Percentiles rank a stretch among this genome's conserved stretches.
These are phyloP conservation scores for Claviceps paspali DNA, from an alignment of 2,329 filamentous ascomycete genomes.

Conservation along the genomic window DNA sequence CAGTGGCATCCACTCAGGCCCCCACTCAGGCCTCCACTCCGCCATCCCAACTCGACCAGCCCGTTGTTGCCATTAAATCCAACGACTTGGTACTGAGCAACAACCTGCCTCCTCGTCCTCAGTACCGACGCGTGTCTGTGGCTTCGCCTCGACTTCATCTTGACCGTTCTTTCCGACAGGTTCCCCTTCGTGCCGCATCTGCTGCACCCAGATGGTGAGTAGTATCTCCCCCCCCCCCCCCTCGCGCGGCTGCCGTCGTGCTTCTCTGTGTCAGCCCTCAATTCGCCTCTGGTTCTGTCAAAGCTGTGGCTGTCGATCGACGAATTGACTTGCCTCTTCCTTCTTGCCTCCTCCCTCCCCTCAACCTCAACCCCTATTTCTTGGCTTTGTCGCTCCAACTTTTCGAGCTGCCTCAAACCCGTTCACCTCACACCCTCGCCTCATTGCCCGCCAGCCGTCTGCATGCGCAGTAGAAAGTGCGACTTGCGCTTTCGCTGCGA, in stretches of 20 bases:
- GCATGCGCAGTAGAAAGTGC: neutral
- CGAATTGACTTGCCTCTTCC: neutral
- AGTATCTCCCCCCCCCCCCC: neutral
- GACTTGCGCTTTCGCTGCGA: neutral
- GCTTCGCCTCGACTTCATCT: neutral
- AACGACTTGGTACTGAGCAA: too few relatives aligned
- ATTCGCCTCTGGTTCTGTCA: neutral
- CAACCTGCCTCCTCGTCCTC: too few relatives aligned
- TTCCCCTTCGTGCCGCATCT: too few relatives aligned
- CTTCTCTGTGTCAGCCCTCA: neutral
- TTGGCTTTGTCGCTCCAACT: neutral
- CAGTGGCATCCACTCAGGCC: neutral
- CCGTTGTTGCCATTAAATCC: too few relatives aligned
- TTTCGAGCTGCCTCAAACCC: neutral
- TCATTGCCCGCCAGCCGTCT: too few relatives aligned
- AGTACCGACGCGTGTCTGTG: neutral
- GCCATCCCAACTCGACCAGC: too few relatives aligned
- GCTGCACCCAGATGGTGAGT: conserved; percentile 3
- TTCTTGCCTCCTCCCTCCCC: neutral
- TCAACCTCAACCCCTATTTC: neutral
- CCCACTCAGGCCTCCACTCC: neutral
- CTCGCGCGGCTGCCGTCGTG: neutral
- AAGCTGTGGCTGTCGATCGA: neutral
- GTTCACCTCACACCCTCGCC: too few relatives aligned
- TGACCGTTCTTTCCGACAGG: neutral